Evolutionary conservation across 2,329 filamentous ascomycete genomes (phyloP).

Genomic region (Chaetomium sp.): DNA sequence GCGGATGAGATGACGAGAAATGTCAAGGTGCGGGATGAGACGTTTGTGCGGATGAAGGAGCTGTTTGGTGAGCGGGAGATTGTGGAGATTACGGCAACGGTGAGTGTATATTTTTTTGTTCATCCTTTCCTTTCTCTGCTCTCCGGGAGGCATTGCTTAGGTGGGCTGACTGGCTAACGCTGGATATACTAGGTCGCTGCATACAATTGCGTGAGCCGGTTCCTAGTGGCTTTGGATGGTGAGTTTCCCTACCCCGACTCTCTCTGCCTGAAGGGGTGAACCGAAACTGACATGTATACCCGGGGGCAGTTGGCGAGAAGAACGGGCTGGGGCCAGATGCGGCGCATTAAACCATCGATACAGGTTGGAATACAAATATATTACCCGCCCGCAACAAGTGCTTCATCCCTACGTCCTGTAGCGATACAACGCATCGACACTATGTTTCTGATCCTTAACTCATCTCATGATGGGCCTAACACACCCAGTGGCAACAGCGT

Average conservation of each 20-base stretch:
- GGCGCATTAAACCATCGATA: conserved; percentile 27
- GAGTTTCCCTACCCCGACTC: conserved; percentile 27
- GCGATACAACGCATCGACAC: too few relatives aligned
- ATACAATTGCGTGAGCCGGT: conserved; percentile 81
- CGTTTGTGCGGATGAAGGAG: conserved; percentile 57
- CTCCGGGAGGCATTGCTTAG: neutral
- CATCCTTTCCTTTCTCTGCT: neutral
- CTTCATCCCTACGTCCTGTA: too few relatives aligned
- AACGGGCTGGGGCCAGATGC: conserved; percentile 47
- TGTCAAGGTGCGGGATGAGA: conserved; percentile 60
- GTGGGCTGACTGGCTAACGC: conserved; percentile 8
- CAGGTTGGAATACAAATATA: neutral
- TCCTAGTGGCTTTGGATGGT: conserved; percentile 76
- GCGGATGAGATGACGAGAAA: conserved; percentile 78
- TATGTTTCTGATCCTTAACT: too few relatives aligned
- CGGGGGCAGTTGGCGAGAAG: conserved; percentile 46
- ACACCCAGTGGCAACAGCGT: too few relatives aligned
- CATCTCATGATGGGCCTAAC: too few relatives aligned
- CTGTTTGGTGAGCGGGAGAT: conserved; percentile 64
- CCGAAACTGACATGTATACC: conserved; percentile 22
- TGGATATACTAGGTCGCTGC: conserved; percentile 46
- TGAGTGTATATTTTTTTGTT: conserved; percentile 31
- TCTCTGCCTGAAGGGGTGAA: too few relatives aligned
- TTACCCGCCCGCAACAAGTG: too few relatives aligned
- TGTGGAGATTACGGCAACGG: conserved; percentile 73